phyloP scores from a whole-genome alignment of 2,329 filamentous ascomycete genomes.

The Diaporthe nobilis region DNA sequence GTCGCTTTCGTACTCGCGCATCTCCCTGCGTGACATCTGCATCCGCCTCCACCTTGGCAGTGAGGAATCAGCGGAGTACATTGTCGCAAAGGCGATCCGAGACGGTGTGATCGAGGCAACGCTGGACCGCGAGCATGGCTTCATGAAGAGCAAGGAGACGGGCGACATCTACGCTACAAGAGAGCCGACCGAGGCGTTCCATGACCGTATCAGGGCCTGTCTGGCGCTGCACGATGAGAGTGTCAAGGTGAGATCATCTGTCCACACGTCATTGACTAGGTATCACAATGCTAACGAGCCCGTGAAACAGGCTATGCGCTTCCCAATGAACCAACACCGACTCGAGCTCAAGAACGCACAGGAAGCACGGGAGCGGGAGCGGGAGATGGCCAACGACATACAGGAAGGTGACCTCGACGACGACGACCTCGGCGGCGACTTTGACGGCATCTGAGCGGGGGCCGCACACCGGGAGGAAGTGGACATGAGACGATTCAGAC shows the following conservation, averaged over 20 bases:
- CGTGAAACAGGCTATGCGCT: slow-evolving; percentile 85
- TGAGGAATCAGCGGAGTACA: slow-evolving; percentile 98
- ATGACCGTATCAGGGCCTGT: slow-evolving; percentile 94
- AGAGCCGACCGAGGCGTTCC: slow-evolving; percentile 97
- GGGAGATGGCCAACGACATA: slow-evolving; percentile 98
- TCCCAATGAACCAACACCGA: slow-evolving; percentile 99
- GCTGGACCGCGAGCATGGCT: slow-evolving; percentile 92
- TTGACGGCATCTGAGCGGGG: slow-evolving; percentile 86
- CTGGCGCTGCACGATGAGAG: slow-evolving; percentile 95
- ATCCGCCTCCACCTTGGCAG: slow-evolving; percentile 93
- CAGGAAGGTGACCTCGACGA: slow-evolving; percentile 97
- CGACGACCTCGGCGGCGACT: slow-evolving; percentile 94
- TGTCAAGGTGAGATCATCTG: slow-evolving; percentile 80
- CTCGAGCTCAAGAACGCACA: slow-evolving; percentile 98
- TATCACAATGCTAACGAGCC: slow-evolving; percentile 43
- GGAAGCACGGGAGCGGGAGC: slow-evolving; percentile 95
- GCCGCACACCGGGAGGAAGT: background rate
- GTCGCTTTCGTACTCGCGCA: slow-evolving; percentile 97
- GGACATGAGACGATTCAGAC: slow-evolving; percentile 28
- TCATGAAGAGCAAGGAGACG: slow-evolving; percentile 98
- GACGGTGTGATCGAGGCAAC: slow-evolving; percentile 98
- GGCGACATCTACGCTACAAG: slow-evolving; percentile 96
- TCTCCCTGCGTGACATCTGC: slow-evolving; percentile 97
- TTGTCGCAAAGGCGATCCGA: slow-evolving; percentile 97
- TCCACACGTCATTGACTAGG: background rate